These are phyloP conservation scores for Clathrus columnatus DNA, from an alignment of 768 basidiomycete genomes.

Conservation along the genomic window DNA sequence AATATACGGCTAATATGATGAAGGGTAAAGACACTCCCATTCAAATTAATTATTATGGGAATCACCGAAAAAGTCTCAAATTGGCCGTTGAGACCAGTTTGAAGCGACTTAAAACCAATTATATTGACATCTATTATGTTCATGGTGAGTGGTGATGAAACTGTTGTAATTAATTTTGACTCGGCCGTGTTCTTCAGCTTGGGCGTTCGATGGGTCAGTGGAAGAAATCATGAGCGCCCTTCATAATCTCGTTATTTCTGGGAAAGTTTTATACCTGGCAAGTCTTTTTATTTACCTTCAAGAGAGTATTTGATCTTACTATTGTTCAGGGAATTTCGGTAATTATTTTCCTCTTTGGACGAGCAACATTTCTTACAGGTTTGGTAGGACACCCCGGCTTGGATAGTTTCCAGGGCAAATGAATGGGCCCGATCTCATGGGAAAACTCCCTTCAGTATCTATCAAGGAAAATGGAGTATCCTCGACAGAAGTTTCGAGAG, in stretches of 20 bases:
- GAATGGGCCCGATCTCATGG: constrained; percentile 30
- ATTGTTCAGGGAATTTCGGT: neutral
- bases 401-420: constrained; percentile 29
- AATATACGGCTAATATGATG: constrained; percentile 22
- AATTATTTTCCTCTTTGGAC: constrained; percentile 13
- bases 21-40: constrained; percentile 13
- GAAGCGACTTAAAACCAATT: constrained; percentile 37
- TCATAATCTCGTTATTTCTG: constrained; percentile 39
- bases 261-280: constrained; percentile 42
- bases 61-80: constrained; percentile 36
- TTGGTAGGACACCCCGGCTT: constrained; percentile 26
- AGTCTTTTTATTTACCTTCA: constrained; percentile 24
- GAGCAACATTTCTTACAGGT: neutral
- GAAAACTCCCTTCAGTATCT: constrained; percentile 34
- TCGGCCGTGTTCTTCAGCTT: too few species aligned
- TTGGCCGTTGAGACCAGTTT: constrained; percentile 35
- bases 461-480: constrained; percentile 30
- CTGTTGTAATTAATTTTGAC: too few species aligned
- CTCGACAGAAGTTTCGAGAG: constrained; percentile 31
- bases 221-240: constrained; percentile 50
- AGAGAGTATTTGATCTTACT: constrained; percentile 19
- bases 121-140: constrained; percentile 40
- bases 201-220: constrained; percentile 45
- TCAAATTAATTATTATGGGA: constrained; percentile 38
- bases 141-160: too few species aligned